phyloP scores from a whole-genome alignment of 495 filamentous ascomycete genomes.

The Chaetomium fimeti region DNA sequence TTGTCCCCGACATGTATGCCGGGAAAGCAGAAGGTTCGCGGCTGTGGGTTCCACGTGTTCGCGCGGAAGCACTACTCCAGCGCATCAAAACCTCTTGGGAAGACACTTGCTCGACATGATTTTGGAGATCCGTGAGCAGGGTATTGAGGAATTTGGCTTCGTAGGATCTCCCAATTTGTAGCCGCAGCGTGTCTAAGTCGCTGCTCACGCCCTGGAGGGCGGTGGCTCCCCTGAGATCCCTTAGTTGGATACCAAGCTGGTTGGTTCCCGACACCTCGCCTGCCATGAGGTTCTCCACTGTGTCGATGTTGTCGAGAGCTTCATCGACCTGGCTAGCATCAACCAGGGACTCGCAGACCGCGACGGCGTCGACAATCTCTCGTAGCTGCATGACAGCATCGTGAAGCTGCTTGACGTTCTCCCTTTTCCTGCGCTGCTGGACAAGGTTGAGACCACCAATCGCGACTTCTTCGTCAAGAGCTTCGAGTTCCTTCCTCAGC shows the following conservation, averaged over 20 bases:
- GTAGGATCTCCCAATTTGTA: slow-evolving; percentile 81
- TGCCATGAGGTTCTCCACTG: slow-evolving; percentile 72
- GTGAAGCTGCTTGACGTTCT: slow-evolving; percentile 81
- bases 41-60: slow-evolving; percentile 60
- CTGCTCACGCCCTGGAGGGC: slow-evolving; percentile 77
- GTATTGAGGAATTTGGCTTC: slow-evolving; percentile 76
- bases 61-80: slow-evolving; percentile 59
- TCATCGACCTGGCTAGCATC: slow-evolving; percentile 76
- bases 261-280: slow-evolving; percentile 52
- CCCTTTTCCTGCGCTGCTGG: slow-evolving; percentile 71
- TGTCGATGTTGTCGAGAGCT: slow-evolving; percentile 72
- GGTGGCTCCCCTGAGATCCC: slow-evolving; percentile 74
- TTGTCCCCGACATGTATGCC: slow-evolving; percentile 68
- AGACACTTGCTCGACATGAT: slow-evolving; percentile 78
- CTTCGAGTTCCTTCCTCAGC: slow-evolving; percentile 72
- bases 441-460: slow-evolving; percentile 82
- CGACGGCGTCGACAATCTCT: slow-evolving; percentile 71
- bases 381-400: slow-evolving; percentile 80
- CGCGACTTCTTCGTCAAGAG: slow-evolving; percentile 84
- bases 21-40: slow-evolving; percentile 66
- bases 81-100: slow-evolving; percentile 70
- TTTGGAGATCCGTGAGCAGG: slow-evolving; percentile 73
- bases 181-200: slow-evolving; percentile 70
- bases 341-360: slow-evolving; percentile 74
- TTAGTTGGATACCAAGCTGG: slow-evolving; percentile 36